Evolutionary conservation across 371 early-diverging fungal genomes (phyloP), one percentile per base, ranked within the genome.

Genomic region (Mortierella polycephala): DNA sequence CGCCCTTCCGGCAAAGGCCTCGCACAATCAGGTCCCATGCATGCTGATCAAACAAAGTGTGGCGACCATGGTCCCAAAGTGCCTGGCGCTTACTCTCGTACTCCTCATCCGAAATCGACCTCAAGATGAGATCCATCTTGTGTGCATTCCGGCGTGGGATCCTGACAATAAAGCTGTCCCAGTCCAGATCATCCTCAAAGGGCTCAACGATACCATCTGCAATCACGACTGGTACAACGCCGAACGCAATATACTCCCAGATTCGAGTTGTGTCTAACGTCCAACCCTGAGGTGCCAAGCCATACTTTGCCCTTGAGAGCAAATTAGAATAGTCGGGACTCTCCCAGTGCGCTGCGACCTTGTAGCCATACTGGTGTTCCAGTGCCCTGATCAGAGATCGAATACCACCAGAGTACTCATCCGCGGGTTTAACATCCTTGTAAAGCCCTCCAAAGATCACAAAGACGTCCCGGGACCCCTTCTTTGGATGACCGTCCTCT

Each of bases 171-270:
- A 88, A 88, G 1, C 83, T 81, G 62, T 88, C 83, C 87, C 89
- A 88, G 53, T 87, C 86, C 10, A 88, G 81, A 67, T 88, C 89
- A 61, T 84, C 81, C 62, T 87, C 86, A 68, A 88, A 88, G 0
- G 86, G 88, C 46, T 88, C 88, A 62, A 86, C 76, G 58, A 88
- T 88, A 2, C 87, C 89, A 67, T 88, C 89, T 5, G 86, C 86
- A 79, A 87, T 85, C 12, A 86, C 83, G 0, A 87, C 82, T 11
- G 87, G 86, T 0, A 88, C 86, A 0, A 88, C 87, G 13, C 86
- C 88, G 75, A 85, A 88, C 0, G 86, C 86, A 67, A 86, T 84
- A 55, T 85, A 86, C 54, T 86, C 86, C 88, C 88, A 88, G 37
- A 88, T 83, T 18, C 85, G 83, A 0, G 86, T 85, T 1, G 88